Base-by-base conservation (phyloP, 164 flowering plant species). In the Vitis riparia region DNA sequence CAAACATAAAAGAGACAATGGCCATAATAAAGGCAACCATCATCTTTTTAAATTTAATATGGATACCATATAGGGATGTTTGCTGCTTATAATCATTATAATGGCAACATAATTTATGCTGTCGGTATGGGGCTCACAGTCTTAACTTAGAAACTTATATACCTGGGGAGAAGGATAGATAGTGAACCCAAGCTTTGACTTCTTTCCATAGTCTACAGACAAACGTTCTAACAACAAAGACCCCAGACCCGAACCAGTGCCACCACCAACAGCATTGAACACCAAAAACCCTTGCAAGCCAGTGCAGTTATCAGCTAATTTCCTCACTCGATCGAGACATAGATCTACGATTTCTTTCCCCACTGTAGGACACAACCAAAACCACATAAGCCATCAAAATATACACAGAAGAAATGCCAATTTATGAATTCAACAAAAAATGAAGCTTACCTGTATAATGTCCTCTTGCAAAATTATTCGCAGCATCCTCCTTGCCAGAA, bases 191-290 rank as follows among this genome's bases (percentile, higher is more conserved):
- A 84, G 79, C 69, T 83, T 83, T 8, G 86, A 76, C 67, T 80
- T 80, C 70, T 80, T 80, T n/a, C 86, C 84, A 51, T 84, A 84
- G 61, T 84, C 87, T 12, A 84, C 87, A 1, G 87, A 84, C 13
- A 84, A 69, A 60, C 85, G 74, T 68, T 84, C 87, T 13, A 84
- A 68, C 57, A 84, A 64, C 23, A 82, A 68, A 19, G 87, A 84
- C 5, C 87, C 87, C 30, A 84, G 75, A 7, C 87, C 87, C 55
- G 87, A 84, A 11, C 85, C 87, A 66, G 87, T 82, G 10, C 87
- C 85, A 62, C 87, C 87, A 50, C 85, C 87, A 29, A 84, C 83
- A 51, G 83, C 85, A 72, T 70, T 78, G 66, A 82, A 79, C 15
- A 79, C 84, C 65, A 82, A 69, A 51, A 82, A 82, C 6, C 87